Conservation (phyloP, 2,329 filamentous ascomycete species). For the Pestalotiopsis sp. region DNA sequence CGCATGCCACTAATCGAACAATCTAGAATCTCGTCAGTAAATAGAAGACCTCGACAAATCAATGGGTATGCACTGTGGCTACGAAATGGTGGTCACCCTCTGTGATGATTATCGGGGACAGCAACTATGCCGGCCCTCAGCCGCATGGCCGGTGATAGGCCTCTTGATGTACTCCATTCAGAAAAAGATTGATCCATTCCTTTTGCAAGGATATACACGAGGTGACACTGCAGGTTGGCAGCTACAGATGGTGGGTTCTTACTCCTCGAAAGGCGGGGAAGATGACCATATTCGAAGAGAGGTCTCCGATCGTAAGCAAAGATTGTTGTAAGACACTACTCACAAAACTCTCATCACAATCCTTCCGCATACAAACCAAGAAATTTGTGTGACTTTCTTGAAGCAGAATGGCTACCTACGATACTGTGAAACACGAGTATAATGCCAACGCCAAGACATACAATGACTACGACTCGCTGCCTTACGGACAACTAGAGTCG, state of each 20-base stretch:
- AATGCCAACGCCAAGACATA: constrained; percentile 15
- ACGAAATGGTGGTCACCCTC: no score
- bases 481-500: constrained; percentile 24
- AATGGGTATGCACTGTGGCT: no score
- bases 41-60: no score
- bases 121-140: no score
- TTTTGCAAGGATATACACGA: neutral
- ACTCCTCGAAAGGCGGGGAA: neutral
- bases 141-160: neutral
- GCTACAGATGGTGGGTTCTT: neutral
- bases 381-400: no score
- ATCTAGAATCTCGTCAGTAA: no score
- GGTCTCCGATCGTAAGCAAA: neutral
- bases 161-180: neutral
- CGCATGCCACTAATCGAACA: no score
- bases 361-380: no score
- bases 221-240: neutral
- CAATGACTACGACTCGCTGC: constrained; percentile 4
- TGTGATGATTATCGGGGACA: no score
- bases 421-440: constrained; percentile 14
- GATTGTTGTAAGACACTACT: no score
- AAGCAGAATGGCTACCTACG: neutral
- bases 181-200: neutral
- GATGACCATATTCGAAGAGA: neutral
- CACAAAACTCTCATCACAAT: no score